phyloP scores from a whole-genome alignment of 495 filamentous ascomycete species.

The Pseudomonodictys pantanalensis region DNA sequence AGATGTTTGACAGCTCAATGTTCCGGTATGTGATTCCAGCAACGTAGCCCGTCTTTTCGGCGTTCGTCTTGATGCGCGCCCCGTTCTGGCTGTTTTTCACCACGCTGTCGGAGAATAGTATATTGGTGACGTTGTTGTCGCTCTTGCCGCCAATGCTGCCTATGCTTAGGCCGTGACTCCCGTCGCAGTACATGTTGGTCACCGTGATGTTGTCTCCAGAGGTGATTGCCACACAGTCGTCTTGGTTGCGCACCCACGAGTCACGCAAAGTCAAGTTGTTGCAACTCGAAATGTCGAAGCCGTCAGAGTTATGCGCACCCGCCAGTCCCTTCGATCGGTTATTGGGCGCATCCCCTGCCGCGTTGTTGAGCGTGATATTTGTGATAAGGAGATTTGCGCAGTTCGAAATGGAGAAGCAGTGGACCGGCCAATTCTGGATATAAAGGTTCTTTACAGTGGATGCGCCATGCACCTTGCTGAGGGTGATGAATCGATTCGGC shows the following conservation, averaged over 20 bases:
- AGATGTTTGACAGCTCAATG: constrained; percentile 44
- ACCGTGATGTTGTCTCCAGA: constrained; percentile 43
- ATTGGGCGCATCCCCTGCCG: constrained; percentile 45
- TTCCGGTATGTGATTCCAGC: constrained; percentile 40
- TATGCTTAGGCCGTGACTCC: constrained; percentile 50
- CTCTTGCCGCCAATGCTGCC: constrained; percentile 50
- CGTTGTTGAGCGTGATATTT: constrained; percentile 45
- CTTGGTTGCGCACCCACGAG: constrained; percentile 45
- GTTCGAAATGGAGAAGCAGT: constrained; percentile 43
- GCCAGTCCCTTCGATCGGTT: too few species aligned
- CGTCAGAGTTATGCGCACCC: too few species aligned
- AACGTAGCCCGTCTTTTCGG: neutral
- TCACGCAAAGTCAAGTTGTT: constrained; percentile 38
- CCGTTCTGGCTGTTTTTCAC: too few species aligned
- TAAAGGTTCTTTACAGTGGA: constrained; percentile 41
- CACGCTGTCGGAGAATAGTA: neutral
- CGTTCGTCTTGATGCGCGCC: constrained; percentile 50
- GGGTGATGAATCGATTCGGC: constrained; percentile 50
- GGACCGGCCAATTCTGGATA: constrained; percentile 47
- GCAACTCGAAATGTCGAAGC: constrained; percentile 43
- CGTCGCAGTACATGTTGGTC: constrained; percentile 43
- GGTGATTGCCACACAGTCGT: constrained; percentile 49
- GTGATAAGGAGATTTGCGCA: constrained; percentile 34
- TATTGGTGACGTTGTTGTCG: neutral
- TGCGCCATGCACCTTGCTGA: constrained; percentile 34